Evolutionary conservation across 805 yeast species (phyloP).

Genomic region (Starmerella lactis-condensi): DNA sequence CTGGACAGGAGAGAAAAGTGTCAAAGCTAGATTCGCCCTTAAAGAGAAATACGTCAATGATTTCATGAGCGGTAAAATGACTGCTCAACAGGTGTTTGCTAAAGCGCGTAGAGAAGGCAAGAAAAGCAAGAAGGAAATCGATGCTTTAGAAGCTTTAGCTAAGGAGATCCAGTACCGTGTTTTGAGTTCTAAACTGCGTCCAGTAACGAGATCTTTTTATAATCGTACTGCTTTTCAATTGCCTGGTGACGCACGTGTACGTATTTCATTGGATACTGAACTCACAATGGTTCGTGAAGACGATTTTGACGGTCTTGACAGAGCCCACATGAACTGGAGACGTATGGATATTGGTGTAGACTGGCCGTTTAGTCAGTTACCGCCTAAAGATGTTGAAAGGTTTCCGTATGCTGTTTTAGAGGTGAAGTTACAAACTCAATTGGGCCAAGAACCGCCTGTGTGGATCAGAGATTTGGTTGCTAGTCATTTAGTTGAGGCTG

Average conservation of each 20-base stretch:
- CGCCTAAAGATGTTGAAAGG: conserved; percentile 70
- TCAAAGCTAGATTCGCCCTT: conserved; percentile 83
- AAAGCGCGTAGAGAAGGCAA: conserved; percentile 86
- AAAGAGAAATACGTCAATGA: conserved; percentile 81
- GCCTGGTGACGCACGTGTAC: conserved; percentile 98
- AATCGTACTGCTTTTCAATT: conserved; percentile 97
- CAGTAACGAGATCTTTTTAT: conserved; percentile 89
- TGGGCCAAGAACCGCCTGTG: conserved; percentile 96
- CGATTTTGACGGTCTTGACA: conserved; percentile 77
- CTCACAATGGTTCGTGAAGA: conserved; percentile 96
- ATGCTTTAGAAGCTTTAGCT: conserved; percentile 78
- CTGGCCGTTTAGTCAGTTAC: conserved; percentile 77
- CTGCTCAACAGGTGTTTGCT: conserved; percentile 78
- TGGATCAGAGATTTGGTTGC: conserved; percentile 91
- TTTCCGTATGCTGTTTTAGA: conserved; percentile 96
- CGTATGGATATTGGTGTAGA: conserved; percentile 97
- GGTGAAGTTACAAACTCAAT: conserved; percentile 89
- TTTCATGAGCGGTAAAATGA: conserved; percentile 63
- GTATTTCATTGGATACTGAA: conserved; percentile 94
- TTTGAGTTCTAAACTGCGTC: conserved; percentile 66
- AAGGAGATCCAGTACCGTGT: conserved; percentile 83
- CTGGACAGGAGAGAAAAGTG: conserved; percentile 99
- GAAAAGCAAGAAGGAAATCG: conserved; percentile 72
- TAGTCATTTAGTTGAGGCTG: conserved; percentile 91
- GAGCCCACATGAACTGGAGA: conserved; percentile 92